A percentile compares a stretch with the other conserved stretches of the same genome.
phyloP scores from a whole-genome alignment of 228 moss, liverwort and hornwort genomes.

The Sphagnum fallax region DNA sequence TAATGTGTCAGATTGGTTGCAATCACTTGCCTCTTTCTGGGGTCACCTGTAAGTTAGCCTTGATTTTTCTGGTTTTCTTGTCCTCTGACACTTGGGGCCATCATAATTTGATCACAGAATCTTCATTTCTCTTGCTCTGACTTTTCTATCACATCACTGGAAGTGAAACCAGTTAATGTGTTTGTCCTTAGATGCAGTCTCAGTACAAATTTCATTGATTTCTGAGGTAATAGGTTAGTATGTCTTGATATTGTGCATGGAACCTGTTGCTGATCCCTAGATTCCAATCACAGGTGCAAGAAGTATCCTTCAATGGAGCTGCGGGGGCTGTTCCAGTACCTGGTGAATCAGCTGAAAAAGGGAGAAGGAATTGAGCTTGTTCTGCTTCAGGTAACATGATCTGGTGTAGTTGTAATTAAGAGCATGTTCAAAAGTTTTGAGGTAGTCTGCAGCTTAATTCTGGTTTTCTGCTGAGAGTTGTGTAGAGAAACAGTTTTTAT shows the following conservation, averaged over 20 bases:
- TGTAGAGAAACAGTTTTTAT: neutral
- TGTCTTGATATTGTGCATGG: no score
- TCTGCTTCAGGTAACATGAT: constrained; percentile 70
- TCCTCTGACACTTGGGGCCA: neutral
- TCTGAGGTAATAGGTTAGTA: no score
- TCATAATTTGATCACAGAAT: neutral
- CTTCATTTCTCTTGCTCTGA: no score
- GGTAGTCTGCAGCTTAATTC: no score
- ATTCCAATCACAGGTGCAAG: constrained; percentile 59
- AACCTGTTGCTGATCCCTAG: neutral
- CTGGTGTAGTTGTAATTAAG: neutral
- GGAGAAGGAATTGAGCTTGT: constrained; percentile 99
- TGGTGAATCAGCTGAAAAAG: constrained; percentile 98
- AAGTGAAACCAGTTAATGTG: no score
- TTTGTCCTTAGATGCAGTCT: no score
- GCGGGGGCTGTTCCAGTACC: constrained; percentile 92
- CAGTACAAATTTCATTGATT: no score
- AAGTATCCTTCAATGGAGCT: constrained; percentile 99
- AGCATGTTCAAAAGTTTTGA: neutral
- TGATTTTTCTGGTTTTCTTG: neutral
- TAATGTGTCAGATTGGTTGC: constrained; percentile 99
- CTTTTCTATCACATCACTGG: no score
- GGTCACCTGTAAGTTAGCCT: constrained; percentile 75
- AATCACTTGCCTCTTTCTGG: constrained; percentile 99
- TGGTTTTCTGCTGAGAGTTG: neutral